Conservation (phyloP, 2,329 filamentous ascomycete species). For the Pseudocercospora pini-densiflorae region DNA sequence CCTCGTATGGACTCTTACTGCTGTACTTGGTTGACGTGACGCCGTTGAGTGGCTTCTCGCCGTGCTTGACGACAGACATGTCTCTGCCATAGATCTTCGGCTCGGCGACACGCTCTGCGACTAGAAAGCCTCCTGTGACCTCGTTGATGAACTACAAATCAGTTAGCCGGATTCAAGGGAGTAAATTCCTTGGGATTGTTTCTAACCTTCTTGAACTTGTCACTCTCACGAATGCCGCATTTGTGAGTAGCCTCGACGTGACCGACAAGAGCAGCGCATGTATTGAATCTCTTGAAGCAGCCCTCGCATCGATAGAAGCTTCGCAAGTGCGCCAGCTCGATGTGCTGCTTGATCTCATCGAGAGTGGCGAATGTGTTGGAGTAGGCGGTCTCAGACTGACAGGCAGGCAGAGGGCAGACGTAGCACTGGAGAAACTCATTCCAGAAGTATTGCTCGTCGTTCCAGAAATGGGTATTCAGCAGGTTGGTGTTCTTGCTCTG, state of each 20-base stretch:
- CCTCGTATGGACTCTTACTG: slow-evolving; percentile 7
- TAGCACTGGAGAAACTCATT: slow-evolving; percentile 51
- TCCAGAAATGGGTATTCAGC: slow-evolving; percentile 25
- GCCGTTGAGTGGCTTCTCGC: slow-evolving; percentile 10
- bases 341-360: slow-evolving; percentile 30
- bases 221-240: slow-evolving; percentile 42
- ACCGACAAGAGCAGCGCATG: slow-evolving; percentile 43
- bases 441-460: slow-evolving; percentile 45
- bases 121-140: slow-evolving; percentile 49
- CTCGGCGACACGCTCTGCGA: slow-evolving; percentile 23
- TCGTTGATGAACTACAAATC: slow-evolving; percentile 39
- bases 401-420: slow-evolving; percentile 59
- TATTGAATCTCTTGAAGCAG: slow-evolving; percentile 48
- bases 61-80: slow-evolving; percentile 10
- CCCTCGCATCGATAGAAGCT: slow-evolving; percentile 44
- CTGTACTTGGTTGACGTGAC: slow-evolving; percentile 6
- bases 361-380: slow-evolving; percentile 35
- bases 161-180: not conserved
- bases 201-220: slow-evolving; percentile 40
- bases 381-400: slow-evolving; percentile 44
- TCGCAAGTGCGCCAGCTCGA: slow-evolving; percentile 44
- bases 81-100: slow-evolving; percentile 27
- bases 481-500: slow-evolving; percentile 17
- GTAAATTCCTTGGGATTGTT: not conserved
- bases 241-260: slow-evolving; percentile 48